Evolutionary conservation across 2,329 filamentous ascomycete species (phyloP).

Genomic region (Microascus cirrosus): DNA sequence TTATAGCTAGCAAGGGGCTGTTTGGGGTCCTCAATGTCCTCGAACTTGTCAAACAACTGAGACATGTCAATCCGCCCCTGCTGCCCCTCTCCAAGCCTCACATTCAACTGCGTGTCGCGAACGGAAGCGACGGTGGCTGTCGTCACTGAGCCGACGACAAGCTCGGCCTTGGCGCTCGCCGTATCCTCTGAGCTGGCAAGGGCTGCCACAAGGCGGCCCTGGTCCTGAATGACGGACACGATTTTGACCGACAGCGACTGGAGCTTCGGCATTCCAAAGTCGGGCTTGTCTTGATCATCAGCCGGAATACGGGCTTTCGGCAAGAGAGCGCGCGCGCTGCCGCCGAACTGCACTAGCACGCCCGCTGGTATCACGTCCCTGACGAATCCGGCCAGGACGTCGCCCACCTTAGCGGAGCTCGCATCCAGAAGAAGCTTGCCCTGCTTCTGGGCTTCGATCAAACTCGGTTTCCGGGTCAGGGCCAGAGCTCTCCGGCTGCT

Average conservation of each 20-base stretch:
- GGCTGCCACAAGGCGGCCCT: slow-evolving; percentile 51
- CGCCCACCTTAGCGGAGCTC: slow-evolving; percentile 59
- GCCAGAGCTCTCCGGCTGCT: slow-evolving; percentile 64
- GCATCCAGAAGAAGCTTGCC: slow-evolving; percentile 62
- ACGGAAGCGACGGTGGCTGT: slow-evolving; percentile 74
- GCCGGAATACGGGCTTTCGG: slow-evolving; percentile 67
- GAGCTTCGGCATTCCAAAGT: slow-evolving; percentile 69
- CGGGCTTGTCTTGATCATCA: slow-evolving; percentile 54
- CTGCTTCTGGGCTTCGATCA: slow-evolving; percentile 64
- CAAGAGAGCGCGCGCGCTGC: slow-evolving; percentile 64
- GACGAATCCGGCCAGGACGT: slow-evolving; percentile 66
- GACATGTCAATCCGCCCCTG: slow-evolving; percentile 91
- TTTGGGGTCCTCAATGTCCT: slow-evolving; percentile 75
- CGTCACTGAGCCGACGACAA: slow-evolving; percentile 59
- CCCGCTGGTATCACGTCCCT: slow-evolving; percentile 73
- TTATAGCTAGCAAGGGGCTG: slow-evolving; percentile 67
- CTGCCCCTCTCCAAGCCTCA: slow-evolving; percentile 60
- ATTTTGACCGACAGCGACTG: slow-evolving; percentile 68
- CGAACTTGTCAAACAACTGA: slow-evolving; percentile 79
- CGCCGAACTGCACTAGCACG: slow-evolving; percentile 81
- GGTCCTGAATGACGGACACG: slow-evolving; percentile 57
- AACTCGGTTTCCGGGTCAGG: slow-evolving; percentile 71
- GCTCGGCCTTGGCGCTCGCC: slow-evolving; percentile 50
- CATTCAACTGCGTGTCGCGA: slow-evolving; percentile 87
- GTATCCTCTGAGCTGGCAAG: slow-evolving; percentile 36